phyloP scores from a whole-genome alignment of 495 filamentous ascomycete genomes.

The Penicillium arizonense region DNA sequence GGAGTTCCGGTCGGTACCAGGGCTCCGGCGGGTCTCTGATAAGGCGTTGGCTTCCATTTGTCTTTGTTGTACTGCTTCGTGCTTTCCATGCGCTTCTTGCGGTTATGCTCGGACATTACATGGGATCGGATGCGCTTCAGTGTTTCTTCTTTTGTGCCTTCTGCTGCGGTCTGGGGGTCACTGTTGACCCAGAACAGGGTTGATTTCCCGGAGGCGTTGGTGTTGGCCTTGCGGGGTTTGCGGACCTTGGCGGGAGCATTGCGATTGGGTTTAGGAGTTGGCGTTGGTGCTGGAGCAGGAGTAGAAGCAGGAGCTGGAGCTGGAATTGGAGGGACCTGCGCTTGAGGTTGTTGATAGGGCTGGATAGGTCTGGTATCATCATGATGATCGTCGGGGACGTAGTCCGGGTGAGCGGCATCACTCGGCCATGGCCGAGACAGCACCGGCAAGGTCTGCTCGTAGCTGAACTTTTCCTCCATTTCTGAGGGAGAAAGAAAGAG shows the following conservation, averaged over 20 bases:
- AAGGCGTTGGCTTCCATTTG: constrained; percentile 46
- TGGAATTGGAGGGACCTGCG: neutral
- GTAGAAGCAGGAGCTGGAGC: neutral
- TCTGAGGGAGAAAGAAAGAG: constrained; percentile 15
- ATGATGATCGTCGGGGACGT: constrained; percentile 8
- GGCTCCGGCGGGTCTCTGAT: constrained; percentile 28
- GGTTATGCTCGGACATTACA: constrained; percentile 53
- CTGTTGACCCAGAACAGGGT: constrained; percentile 49
- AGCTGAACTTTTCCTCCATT: constrained; percentile 33
- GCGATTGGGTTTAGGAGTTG: constrained; percentile 15
- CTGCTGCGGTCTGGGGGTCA: constrained; percentile 38
- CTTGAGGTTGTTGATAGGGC: neutral
- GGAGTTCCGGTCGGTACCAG: constrained; percentile 13
- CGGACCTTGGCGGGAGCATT: constrained; percentile 34
- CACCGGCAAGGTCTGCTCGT: constrained; percentile 31
- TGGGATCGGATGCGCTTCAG: constrained; percentile 50
- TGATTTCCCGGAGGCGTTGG: constrained; percentile 38
- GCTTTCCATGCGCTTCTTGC: constrained; percentile 46
- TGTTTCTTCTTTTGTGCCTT: constrained; percentile 43
- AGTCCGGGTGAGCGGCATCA: constrained; percentile 16
- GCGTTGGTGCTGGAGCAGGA: neutral
- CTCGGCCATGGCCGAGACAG: constrained; percentile 19
- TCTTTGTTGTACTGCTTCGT: constrained; percentile 46
- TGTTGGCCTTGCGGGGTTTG: constrained; percentile 36
- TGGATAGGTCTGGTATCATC: neutral